Percentiles rank a stretch among this genome's conserved stretches.
Evolutionary conservation across 2,329 filamentous ascomycete genomes (phyloP).

Genomic region (Aspergillus transmontanensis): DNA sequence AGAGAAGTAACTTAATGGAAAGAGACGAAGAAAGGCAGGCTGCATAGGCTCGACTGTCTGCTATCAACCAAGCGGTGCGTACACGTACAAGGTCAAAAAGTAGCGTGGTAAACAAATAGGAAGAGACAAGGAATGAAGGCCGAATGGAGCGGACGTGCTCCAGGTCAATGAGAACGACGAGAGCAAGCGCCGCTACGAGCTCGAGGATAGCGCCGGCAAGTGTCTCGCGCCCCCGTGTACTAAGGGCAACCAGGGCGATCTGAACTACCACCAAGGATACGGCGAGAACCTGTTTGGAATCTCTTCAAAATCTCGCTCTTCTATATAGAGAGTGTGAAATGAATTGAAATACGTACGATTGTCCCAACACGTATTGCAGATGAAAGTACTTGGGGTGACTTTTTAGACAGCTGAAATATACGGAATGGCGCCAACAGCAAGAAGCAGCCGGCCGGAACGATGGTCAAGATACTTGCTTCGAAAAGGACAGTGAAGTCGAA

Average conservation of each 20-base stretch:
- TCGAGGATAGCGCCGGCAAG: slow-evolving; percentile 16
- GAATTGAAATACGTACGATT: slow-evolving; percentile 3
- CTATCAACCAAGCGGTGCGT: slow-evolving; percentile 41
- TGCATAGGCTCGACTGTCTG: slow-evolving; percentile 5
- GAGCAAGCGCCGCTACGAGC: slow-evolving; percentile 20
- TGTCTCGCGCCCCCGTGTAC: background rate
- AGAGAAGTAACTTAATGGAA: background rate
- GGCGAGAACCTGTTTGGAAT: background rate
- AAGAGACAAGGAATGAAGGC: slow-evolving; percentile 33
- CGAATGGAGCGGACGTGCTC: slow-evolving; percentile 32
- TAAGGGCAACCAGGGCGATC: background rate
- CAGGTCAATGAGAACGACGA: slow-evolving; percentile 21
- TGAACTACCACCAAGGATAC: background rate
- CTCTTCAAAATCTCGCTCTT: background rate
- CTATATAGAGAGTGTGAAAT: slow-evolving; percentile 5
- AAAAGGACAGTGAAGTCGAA: slow-evolving; percentile 23
- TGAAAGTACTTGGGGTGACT: slow-evolving; percentile 16
- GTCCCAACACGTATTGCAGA: slow-evolving; percentile 12
- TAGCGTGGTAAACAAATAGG: slow-evolving; percentile 46
- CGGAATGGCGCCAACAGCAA: slow-evolving; percentile 15
- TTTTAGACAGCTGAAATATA: slow-evolving; percentile 14
- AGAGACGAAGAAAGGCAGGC: background rate
- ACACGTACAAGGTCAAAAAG: slow-evolving; percentile 46
- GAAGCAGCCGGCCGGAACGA: slow-evolving; percentile 13
- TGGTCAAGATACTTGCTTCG: slow-evolving; percentile 17